Evolutionary conservation across 257 asterid genomes (phyloP).

Genomic region (Solanum boliviense): DNA sequence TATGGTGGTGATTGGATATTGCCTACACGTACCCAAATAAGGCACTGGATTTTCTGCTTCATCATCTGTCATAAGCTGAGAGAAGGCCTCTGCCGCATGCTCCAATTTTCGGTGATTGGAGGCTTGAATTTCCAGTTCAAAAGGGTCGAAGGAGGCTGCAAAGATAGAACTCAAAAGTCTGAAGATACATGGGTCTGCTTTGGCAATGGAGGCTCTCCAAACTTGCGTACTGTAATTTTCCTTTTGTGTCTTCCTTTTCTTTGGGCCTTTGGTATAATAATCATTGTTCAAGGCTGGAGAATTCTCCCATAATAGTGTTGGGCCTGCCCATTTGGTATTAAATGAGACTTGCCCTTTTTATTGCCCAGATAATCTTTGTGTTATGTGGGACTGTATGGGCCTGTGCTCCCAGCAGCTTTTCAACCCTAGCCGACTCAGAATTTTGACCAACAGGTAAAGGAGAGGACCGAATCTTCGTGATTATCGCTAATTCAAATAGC

Average conservation of each 20-base stretch:
- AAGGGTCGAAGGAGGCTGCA: neutral
- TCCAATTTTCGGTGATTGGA: neutral
- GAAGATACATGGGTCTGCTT: neutral
- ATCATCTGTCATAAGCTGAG: no score
- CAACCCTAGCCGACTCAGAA: neutral
- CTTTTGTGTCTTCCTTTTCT: neutral
- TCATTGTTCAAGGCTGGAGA: neutral
- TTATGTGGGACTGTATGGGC: neutral
- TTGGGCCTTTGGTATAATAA: neutral
- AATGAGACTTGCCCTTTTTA: neutral
- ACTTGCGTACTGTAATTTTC: no score
- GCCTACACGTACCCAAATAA: fast-evolving
- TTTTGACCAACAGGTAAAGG: neutral
- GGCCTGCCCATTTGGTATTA: neutral
- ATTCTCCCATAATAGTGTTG: neutral
- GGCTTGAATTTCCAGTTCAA: neutral
- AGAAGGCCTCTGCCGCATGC: neutral
- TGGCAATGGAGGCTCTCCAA: neutral
- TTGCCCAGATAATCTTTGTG: neutral
- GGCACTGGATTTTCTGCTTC: fast-evolving
- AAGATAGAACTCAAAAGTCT: neutral
- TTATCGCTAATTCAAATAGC: neutral
- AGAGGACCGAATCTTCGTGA: neutral
- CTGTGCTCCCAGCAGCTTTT: neutral
- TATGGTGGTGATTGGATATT: no score